A percentile compares a stretch with the other conserved stretches of the same genome.
These are phyloP conservation scores for Phytophthora capsici DNA, from an alignment of 352 stramenopile genomes.

Conservation along the genomic window DNA sequence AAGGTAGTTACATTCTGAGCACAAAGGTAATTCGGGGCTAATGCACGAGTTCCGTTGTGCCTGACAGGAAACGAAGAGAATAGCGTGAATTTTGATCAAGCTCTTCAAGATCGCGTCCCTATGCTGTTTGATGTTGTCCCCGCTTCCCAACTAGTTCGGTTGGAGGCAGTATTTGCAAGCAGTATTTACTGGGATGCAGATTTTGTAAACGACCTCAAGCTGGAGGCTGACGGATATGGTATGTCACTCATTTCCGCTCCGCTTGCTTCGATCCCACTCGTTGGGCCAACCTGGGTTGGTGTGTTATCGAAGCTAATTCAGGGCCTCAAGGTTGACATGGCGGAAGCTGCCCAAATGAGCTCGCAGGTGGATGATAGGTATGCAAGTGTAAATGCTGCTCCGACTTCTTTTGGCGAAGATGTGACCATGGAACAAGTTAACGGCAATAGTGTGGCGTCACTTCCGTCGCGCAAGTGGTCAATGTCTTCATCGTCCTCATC, in stretches of 20 bases:
- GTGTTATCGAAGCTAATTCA: constrained; percentile 66
- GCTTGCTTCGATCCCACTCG: constrained; percentile 23
- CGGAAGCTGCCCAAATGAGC: constrained; percentile 8
- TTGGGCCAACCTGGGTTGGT: constrained; percentile 58
- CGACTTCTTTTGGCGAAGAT: constrained; percentile 3
- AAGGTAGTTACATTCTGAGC: constrained; percentile 30
- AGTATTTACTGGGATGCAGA: constrained; percentile 44
- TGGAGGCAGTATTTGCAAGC: constrained; percentile 48
- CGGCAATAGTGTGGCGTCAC: background rate
- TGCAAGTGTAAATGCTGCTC: background rate
- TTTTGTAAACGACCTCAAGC: constrained; percentile 60
- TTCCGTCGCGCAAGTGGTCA: constrained; percentile 24
- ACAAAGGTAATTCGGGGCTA: background rate
- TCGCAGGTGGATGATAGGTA: background rate
- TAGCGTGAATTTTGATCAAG: constrained; percentile 49
- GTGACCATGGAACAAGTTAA: constrained; percentile 16
- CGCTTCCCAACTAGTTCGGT: constrained; percentile 35
- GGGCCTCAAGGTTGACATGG: constrained; percentile 45
- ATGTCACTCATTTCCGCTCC: constrained; percentile 60
- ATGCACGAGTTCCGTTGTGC: background rate
- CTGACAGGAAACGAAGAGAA: constrained; percentile 35
- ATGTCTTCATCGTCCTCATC: constrained; percentile 23
- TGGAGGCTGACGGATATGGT: constrained; percentile 58
- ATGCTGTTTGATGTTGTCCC: constrained; percentile 52
- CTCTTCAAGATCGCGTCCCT: constrained; percentile 44